These are phyloP conservation scores for Kregervanrija pseudodelftensis DNA, from an alignment of 805 yeast species.

Conservation along the genomic window DNA sequence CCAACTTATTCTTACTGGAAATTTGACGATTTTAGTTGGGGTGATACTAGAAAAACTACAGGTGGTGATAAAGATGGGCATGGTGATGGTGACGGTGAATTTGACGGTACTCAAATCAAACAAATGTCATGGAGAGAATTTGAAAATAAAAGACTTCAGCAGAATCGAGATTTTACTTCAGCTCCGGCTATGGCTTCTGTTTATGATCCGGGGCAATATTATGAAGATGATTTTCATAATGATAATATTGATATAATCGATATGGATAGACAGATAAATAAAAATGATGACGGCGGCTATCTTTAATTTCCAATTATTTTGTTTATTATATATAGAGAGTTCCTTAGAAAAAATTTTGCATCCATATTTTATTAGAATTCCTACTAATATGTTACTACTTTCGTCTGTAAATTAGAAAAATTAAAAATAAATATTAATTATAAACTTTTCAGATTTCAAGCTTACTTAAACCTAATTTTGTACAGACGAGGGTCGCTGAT, in stretches of 20 bases:
- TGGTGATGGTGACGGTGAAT: slow-evolving; percentile 68
- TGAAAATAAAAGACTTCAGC: slow-evolving; percentile 53
- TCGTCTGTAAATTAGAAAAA: no score
- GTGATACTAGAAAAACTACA: slow-evolving; percentile 79
- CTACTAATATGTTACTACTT: no score
- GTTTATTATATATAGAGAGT: neutral
- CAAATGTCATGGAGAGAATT: slow-evolving; percentile 95
- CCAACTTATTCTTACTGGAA: slow-evolving; percentile 91
- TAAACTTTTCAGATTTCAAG: no score
- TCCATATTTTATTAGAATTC: no score
- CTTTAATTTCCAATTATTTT: neutral
- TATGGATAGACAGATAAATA: slow-evolving; percentile 5
- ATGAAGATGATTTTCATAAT: slow-evolving; percentile 2
- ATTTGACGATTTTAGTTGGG: slow-evolving; percentile 95
- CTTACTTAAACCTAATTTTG: no score
- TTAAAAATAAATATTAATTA: no score
- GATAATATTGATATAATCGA: slow-evolving; percentile 10
- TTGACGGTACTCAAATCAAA: slow-evolving; percentile 82
- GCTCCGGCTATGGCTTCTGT: slow-evolving; percentile 20
- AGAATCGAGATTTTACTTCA: slow-evolving; percentile 3
- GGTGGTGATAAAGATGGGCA: slow-evolving; percentile 66
- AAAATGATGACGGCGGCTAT: no score
- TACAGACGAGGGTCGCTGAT: no score
- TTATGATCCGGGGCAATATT: slow-evolving; percentile 17
- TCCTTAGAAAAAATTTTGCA: neutral